These are phyloP conservation scores for Gonapodya sp. DNA, from an alignment of 192 early-diverging fungal genomes.

Conservation along the genomic window DNA sequence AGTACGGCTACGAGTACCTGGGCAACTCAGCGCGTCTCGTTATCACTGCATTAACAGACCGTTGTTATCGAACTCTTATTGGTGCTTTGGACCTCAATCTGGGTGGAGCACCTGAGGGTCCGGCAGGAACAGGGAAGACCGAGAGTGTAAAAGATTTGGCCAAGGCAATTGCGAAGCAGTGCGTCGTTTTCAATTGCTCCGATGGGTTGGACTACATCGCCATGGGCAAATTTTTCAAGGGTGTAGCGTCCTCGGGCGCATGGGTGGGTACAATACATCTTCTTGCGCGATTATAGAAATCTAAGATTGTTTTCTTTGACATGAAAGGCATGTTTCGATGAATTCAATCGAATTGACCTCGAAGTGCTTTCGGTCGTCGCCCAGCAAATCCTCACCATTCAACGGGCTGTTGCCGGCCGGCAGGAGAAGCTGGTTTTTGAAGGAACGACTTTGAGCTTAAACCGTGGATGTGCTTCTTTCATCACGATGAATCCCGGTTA, in stretches of 20 bases:
- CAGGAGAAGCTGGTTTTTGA: slow-evolving; percentile 45
- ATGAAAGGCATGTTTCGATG: neutral
- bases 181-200: slow-evolving; percentile 56
- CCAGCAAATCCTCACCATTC: slow-evolving; percentile 53
- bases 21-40: slow-evolving; percentile 44
- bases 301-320: neutral
- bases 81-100: slow-evolving; percentile 50
- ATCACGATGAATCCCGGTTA: slow-evolving; percentile 60
- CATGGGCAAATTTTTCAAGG: slow-evolving; percentile 59
- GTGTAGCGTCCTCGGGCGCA: slow-evolving; percentile 46
- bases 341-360: slow-evolving; percentile 36
- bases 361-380: slow-evolving; percentile 54
- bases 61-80: slow-evolving; percentile 50
- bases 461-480: slow-evolving; percentile 38
- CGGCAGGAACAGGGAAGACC: slow-evolving; percentile 49
- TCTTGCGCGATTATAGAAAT: slow-evolving; percentile 30
- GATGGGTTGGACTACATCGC: slow-evolving; percentile 56
- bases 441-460: slow-evolving; percentile 44
- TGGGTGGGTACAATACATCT: slow-evolving; percentile 55
- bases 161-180: slow-evolving; percentile 54
- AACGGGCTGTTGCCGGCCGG: slow-evolving; percentile 45
- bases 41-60: slow-evolving; percentile 48
- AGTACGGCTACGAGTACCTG: slow-evolving; percentile 54
- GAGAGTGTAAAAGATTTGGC: slow-evolving; percentile 54
- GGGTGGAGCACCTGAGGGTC: slow-evolving; percentile 54